Evolutionary conservation across 2,329 filamentous ascomycete genomes (phyloP).

Genomic region (Chaetothyriales sp.): DNA sequence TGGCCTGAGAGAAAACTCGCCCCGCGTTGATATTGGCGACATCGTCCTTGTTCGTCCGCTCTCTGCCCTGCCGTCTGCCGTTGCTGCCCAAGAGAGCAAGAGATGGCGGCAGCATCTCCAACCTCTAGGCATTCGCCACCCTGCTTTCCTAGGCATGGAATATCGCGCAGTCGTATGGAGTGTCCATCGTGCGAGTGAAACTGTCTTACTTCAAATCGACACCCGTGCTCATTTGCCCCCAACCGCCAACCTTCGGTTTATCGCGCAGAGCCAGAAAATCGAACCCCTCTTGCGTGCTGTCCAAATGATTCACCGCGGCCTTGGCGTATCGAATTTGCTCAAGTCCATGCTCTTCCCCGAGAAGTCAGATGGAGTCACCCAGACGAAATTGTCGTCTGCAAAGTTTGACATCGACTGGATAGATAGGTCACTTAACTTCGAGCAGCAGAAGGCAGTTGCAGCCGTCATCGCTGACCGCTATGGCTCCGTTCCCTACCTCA

Average conservation of each 20-base stretch:
- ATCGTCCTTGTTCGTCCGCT: constrained; percentile 18
- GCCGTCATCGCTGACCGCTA: constrained; percentile 29
- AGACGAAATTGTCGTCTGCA: constrained; percentile 26
- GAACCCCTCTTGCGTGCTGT: constrained; percentile 22
- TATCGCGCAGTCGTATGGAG: constrained; percentile 18
- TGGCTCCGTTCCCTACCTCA: constrained; percentile 34
- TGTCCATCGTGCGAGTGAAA: constrained; percentile 14
- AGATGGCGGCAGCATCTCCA: constrained; percentile 9
- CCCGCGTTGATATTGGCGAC: constrained; percentile 18
- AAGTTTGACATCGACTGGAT: constrained; percentile 24
- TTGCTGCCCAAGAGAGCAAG: background rate
- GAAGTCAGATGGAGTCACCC: constrained; percentile 24
- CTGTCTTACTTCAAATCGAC: constrained; percentile 15
- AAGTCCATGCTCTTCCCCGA: constrained; percentile 33
- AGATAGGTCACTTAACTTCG: constrained; percentile 33
- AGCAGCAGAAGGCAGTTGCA: constrained; percentile 35
- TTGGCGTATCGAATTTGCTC: constrained; percentile 25
- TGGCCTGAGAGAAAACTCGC: constrained; percentile 18
- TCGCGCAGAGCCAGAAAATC: constrained; percentile 10
- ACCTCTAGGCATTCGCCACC: constrained; percentile 12
- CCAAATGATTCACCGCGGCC: constrained; percentile 39
- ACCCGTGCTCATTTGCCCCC: constrained; percentile 6
- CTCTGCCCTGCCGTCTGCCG: constrained; percentile 7
- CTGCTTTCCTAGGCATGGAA: constrained; percentile 19
- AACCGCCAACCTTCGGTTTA: constrained; percentile 18